Evolutionary conservation across 495 filamentous ascomycete genomes (phyloP).

Genomic region (Penicillium malachiteum): DNA sequence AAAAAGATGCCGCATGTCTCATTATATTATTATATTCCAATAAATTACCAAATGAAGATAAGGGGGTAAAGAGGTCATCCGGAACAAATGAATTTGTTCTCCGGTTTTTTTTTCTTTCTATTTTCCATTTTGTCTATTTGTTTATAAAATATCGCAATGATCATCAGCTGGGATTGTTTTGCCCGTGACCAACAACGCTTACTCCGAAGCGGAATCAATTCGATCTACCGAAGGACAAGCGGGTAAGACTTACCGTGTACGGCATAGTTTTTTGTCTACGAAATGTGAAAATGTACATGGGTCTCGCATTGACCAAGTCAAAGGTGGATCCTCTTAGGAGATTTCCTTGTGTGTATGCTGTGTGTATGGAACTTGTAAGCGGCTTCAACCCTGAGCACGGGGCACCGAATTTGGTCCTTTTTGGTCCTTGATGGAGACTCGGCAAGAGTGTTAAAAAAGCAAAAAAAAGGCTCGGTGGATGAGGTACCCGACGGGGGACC

Average conservation of each 20-base stretch:
- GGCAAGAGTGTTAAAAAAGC: background rate
- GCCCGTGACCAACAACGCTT: background rate
- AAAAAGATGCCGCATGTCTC: background rate
- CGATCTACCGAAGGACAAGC: constrained; percentile 29
- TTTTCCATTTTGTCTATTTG: no score
- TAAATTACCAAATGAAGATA: background rate
- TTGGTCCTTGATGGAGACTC: constrained; percentile 1
- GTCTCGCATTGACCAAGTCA: constrained; percentile 17
- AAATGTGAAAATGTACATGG: background rate
- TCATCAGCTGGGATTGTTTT: constrained; percentile 14
- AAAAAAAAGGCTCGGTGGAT: background rate
- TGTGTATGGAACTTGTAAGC: background rate
- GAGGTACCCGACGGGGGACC: constrained; percentile 6
- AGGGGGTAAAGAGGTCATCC: constrained; percentile 8
- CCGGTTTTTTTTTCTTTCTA: no score
- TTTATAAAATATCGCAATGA: background rate
- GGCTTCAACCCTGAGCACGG: constrained; percentile 12
- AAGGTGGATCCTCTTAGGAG: background rate
- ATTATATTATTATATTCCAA: background rate
- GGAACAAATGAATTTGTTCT: background rate
- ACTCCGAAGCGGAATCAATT: constrained; percentile 12
- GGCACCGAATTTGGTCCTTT: constrained; percentile 1
- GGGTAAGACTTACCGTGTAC: constrained; percentile 29
- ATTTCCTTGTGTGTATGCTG: background rate
- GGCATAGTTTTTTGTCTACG: constrained; percentile 19